A percentile compares a stretch with the other conserved stretches of the same genome.
phyloP scores from a whole-genome alignment of 2,329 filamentous ascomycete species.

The Pseudogymnoascus sp. region DNA sequence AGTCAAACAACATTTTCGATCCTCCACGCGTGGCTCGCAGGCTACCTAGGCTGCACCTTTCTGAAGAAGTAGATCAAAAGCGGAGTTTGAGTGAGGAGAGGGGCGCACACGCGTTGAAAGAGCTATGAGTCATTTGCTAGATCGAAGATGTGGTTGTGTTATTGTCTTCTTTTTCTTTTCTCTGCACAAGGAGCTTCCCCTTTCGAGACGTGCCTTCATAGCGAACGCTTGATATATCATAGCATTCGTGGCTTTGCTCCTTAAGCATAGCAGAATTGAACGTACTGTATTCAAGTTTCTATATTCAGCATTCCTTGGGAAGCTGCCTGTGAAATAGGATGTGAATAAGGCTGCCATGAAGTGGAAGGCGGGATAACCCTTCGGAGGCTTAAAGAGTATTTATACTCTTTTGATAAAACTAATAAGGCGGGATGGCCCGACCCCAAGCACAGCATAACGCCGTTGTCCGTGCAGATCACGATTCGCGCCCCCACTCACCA shows the following conservation, averaged over 20 bases:
- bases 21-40: constrained; percentile 14
- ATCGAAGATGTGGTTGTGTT: neutral
- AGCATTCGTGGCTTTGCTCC: neutral
- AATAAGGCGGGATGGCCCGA: too few relatives aligned
- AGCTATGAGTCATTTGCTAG: neutral
- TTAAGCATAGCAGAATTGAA: neutral
- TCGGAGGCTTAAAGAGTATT: too few relatives aligned
- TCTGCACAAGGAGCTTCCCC: neutral
- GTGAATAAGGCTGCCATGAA: neutral
- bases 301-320: neutral
- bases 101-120: neutral
- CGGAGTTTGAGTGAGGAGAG: neutral
- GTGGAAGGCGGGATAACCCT: too few relatives aligned
- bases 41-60: constrained; percentile 12
- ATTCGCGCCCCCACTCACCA: too few relatives aligned
- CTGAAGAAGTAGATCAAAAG: neutral
- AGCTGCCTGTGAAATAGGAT: neutral
- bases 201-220: neutral
- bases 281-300: neutral
- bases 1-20: constrained; percentile 16
- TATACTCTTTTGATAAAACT: too few relatives aligned
- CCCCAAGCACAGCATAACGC: too few relatives aligned
- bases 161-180: neutral
- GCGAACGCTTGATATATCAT: neutral
- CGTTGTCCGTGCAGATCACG: too few relatives aligned